These are phyloP conservation scores for Sugiyamaella smithiae DNA, from an alignment of 805 yeast species.

Conservation along the genomic window DNA sequence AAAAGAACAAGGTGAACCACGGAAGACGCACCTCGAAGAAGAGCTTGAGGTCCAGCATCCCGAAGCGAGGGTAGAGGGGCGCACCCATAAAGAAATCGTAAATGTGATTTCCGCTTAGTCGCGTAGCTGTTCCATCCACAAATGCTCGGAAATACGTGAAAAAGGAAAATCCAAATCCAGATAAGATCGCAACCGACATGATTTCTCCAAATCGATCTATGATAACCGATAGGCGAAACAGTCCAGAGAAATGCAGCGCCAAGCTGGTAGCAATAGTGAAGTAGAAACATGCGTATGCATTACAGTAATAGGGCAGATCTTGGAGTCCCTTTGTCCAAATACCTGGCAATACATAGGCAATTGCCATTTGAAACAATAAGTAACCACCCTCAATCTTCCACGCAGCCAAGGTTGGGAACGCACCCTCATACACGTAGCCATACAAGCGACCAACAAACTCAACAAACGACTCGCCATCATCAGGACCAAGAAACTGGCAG, in stretches of 20 bases:
- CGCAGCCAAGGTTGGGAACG: slow-evolving; percentile 47
- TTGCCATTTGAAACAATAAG: slow-evolving; percentile 61
- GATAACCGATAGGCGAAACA: slow-evolving; percentile 70
- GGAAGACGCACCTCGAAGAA: slow-evolving; percentile 97
- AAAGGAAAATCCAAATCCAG: slow-evolving; percentile 70
- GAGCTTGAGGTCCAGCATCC: slow-evolving; percentile 91
- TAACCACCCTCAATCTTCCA: slow-evolving; percentile 72
- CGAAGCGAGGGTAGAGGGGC: slow-evolving; percentile 92
- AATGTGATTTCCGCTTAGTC: slow-evolving; percentile 86
- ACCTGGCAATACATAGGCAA: slow-evolving; percentile 87
- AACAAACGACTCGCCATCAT: slow-evolving; percentile 43
- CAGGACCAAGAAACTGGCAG: slow-evolving; percentile 72
- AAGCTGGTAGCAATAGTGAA: slow-evolving; percentile 56
- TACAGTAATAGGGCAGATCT: slow-evolving; percentile 89
- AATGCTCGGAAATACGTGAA: slow-evolving; percentile 68
- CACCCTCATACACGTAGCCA: slow-evolving; percentile 40
- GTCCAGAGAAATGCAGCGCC: slow-evolving; percentile 65
- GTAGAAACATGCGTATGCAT: slow-evolving; percentile 85
- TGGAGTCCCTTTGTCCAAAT: slow-evolving; percentile 91
- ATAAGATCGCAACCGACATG: slow-evolving; percentile 85
- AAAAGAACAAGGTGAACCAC: slow-evolving; percentile 85
- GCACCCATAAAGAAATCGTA: slow-evolving; percentile 98
- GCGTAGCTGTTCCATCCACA: slow-evolving; percentile 69
- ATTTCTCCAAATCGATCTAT: slow-evolving; percentile 84
- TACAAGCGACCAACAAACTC: slow-evolving; percentile 51